phyloP scores from a whole-genome alignment of 1,139 yeast genomes.

The Yamadazyma diospyri region DNA sequence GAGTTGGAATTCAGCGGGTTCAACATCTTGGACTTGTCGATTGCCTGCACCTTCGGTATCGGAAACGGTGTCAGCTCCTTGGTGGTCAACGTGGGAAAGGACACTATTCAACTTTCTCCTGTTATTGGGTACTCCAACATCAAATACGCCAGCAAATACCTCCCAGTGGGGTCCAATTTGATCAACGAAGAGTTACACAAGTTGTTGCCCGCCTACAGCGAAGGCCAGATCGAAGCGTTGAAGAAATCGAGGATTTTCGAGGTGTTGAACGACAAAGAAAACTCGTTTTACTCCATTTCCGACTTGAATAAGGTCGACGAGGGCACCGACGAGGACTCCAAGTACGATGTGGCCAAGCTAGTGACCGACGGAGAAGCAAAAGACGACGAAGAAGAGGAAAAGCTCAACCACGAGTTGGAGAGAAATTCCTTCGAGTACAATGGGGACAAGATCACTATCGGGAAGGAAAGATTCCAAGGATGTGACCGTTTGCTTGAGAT shows the following conservation, averaged over 20 bases:
- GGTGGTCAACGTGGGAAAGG: constrained; percentile 79
- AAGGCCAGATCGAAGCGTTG: constrained; percentile 65
- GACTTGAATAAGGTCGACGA: constrained; percentile 34
- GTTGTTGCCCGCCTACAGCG: constrained; percentile 56
- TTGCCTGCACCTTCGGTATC: constrained; percentile 75
- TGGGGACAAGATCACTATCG: constrained; percentile 53
- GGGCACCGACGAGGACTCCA: constrained; percentile 53
- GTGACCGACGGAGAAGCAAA: constrained; percentile 52
- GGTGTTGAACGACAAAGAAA: constrained; percentile 54
- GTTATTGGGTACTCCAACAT: constrained; percentile 67
- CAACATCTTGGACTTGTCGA: constrained; percentile 61
- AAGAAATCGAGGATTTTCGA: constrained; percentile 77
- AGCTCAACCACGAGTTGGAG: constrained; percentile 60
- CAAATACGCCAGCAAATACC: constrained; percentile 49
- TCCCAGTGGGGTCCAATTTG: constrained; percentile 56
- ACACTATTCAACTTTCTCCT: constrained; percentile 74
- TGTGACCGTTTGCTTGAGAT: constrained; percentile 52
- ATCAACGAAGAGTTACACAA: constrained; percentile 54
- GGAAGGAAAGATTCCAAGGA: constrained; percentile 87
- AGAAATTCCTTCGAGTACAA: constrained; percentile 63
- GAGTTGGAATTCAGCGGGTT: constrained; percentile 70
- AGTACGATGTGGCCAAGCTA: constrained; percentile 85
- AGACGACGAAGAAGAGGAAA: constrained; percentile 26
- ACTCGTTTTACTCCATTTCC: constrained; percentile 55
- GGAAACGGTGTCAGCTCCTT: constrained; percentile 56